Conservation (phyloP, 805 yeast genomes). For the Candida incommunis region DNA sequence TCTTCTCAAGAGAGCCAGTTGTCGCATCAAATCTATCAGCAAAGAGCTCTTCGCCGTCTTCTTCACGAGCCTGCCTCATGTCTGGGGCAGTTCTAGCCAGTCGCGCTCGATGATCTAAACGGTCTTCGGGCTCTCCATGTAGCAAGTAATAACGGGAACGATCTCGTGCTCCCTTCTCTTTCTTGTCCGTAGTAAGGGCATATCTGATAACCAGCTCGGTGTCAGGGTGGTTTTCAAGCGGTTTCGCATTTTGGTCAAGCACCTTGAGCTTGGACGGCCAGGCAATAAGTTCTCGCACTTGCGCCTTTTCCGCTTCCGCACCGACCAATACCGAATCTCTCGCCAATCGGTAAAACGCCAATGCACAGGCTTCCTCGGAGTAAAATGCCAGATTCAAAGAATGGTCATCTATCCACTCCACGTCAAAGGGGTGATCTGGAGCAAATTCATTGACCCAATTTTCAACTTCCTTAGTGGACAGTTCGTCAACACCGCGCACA, state of each 20-base stretch:
- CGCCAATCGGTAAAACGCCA: background rate
- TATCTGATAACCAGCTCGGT: conserved; percentile 30
- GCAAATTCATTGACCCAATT: conserved; percentile 33
- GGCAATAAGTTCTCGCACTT: background rate
- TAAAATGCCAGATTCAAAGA: conserved; percentile 42
- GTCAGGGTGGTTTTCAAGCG: conserved; percentile 16
- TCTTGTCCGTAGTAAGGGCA: conserved; percentile 39
- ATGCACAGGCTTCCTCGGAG: conserved; percentile 16
- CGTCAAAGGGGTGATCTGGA: conserved; percentile 20
- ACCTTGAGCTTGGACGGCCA: background rate
- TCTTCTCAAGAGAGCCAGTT: background rate
- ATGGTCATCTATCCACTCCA: conserved; percentile 58
- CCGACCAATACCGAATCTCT: conserved; percentile 24
- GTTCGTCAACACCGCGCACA: conserved; percentile 44
- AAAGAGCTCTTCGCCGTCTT: background rate
- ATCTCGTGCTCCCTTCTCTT: conserved; percentile 40
- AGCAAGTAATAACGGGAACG: conserved; percentile 50
- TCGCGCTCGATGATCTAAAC: background rate
- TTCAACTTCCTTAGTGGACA: conserved; percentile 47
- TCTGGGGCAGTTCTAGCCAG: background rate
- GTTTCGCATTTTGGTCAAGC: background rate
- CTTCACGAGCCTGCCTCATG: background rate
- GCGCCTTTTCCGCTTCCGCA: conserved; percentile 14
- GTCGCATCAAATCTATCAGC: background rate
- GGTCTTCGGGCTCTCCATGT: conserved; percentile 48